Base-by-base conservation (phyloP, 768 basidiomycete genomes). In the Lepiota subincarnata region DNA sequence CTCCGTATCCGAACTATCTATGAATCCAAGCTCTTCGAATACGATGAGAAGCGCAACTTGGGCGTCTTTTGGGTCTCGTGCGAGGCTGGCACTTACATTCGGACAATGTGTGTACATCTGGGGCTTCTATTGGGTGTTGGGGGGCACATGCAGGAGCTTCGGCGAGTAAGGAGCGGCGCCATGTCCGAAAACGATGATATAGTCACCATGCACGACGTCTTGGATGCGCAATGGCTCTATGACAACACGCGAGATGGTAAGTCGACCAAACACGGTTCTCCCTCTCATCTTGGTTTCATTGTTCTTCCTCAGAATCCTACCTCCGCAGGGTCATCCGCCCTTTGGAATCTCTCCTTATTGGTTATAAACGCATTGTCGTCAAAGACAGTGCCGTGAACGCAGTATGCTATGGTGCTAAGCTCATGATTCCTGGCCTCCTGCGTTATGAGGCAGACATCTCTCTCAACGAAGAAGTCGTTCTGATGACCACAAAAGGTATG, bases 361-460 rank as follows among this genome's bases (percentile, higher is more conserved):
- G 94, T 50, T 98, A 98, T 77, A 99, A 98, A 74, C 89, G 97
- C 55, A 92, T 99, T 57, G 97, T 99, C 35, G 95, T 99, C 59
- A 98, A 98, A 72, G 97, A 99, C 71, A 95, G 92, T 62, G 94
- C 97, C 16, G 96, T 99, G 64, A 99, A 98, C 64, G 97, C 97
- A 47, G 92, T 99, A 55, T 98, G 96, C 75, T 98, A 99, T 70
- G 97, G 97, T 58, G 97, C 97, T 53, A 98, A 98, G 70, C 86
- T 99, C 65, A 99, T 99, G 97, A 93, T 99, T 62, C 97, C 97
- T 59, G 97, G 97, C 68, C 79, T 99, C 40, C 79, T 99, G 51
- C 90, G 97, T 62, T 99, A 98, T 68, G 93, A 98, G 69, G 83
- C 86, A 35, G 96, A 97, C 66, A 98, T 98, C 59, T 83, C 92